Evolutionary conservation across 345 rosid genomes (phyloP).

Genomic region (Citrus hindsii): DNA sequence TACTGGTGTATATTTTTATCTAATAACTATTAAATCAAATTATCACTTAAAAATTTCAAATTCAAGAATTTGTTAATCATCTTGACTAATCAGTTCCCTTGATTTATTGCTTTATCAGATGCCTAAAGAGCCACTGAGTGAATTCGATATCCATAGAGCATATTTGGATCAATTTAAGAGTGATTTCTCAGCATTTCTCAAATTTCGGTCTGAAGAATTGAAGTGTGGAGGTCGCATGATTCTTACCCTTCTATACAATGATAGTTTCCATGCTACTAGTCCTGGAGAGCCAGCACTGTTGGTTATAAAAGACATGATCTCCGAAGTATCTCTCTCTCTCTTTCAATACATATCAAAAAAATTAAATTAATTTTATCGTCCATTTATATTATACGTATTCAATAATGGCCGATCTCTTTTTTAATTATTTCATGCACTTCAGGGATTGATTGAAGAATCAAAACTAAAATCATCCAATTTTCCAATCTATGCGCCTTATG

Average conservation of each 20-base stretch:
- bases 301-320: slow-evolving; percentile 6
- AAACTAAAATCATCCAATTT: slow-evolving; percentile 7
- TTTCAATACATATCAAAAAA: neutral
- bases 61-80: neutral
- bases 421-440: neutral
- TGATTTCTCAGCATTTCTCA: slow-evolving; percentile 16
- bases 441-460: slow-evolving; percentile 9
- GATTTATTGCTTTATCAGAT: neutral
- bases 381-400: no score
- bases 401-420: neutral
- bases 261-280: neutral
- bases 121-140: neutral
- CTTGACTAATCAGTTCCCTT: neutral
- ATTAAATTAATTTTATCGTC: no score
- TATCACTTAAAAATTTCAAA: no score
- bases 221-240: slow-evolving; percentile 11
- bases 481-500: slow-evolving; percentile 8
- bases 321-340: neutral
- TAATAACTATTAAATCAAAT: no score
- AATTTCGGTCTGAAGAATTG: slow-evolving; percentile 8
- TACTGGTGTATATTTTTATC: no score
- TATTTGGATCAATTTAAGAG: slow-evolving; percentile 14
- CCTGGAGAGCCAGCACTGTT: neutral
- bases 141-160: neutral
- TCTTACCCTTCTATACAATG: neutral